Conservation (phyloP, 2,329 filamentous ascomycete species). For the Cryoendolithus antarcticus region DNA sequence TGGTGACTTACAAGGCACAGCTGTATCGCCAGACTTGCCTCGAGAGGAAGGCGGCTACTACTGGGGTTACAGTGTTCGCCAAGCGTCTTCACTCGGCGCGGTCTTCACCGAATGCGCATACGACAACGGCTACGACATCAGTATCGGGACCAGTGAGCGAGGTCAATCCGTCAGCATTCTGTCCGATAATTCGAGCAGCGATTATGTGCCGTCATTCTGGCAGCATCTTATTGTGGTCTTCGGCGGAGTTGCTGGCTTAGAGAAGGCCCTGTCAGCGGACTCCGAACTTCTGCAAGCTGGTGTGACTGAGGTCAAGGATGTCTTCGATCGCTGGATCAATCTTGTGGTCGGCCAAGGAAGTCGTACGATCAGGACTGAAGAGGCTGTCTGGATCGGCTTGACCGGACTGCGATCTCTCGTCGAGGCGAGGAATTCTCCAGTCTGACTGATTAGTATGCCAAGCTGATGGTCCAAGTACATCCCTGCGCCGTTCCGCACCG, state of each 20-base stretch:
- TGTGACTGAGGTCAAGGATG: conserved; percentile 50
- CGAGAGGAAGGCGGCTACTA: conserved; percentile 70
- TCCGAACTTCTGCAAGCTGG: conserved; percentile 47
- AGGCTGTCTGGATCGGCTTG: conserved; percentile 67
- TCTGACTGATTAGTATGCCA: too few species aligned
- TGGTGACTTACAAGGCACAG: conserved; percentile 1
- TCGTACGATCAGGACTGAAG: conserved; percentile 70
- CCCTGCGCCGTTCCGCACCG: too few species aligned
- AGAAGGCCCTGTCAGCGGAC: conserved; percentile 58
- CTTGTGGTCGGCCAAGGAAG: conserved; percentile 70
- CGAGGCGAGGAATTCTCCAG: conserved; percentile 10
- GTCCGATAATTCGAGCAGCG: conserved; percentile 32
- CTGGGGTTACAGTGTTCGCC: conserved; percentile 69
- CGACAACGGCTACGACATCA: conserved; percentile 68
- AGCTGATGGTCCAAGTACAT: too few species aligned
- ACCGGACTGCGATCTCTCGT: conserved; percentile 46
- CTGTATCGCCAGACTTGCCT: conserved; percentile 54
- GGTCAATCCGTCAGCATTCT: conserved; percentile 32
- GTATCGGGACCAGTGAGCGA: conserved; percentile 72
- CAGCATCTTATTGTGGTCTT: conserved; percentile 68
- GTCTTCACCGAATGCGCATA: conserved; percentile 68
- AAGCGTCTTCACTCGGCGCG: conserved; percentile 51
- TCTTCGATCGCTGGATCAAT: conserved; percentile 81
- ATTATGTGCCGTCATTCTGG: conserved; percentile 25
- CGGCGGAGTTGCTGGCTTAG: conserved; percentile 68